Percentiles rank a stretch among this genome's conserved stretches.
These are phyloP conservation scores for Globisporangium paddicum DNA, from an alignment of 352 stramenopile species.

Conservation along the genomic window DNA sequence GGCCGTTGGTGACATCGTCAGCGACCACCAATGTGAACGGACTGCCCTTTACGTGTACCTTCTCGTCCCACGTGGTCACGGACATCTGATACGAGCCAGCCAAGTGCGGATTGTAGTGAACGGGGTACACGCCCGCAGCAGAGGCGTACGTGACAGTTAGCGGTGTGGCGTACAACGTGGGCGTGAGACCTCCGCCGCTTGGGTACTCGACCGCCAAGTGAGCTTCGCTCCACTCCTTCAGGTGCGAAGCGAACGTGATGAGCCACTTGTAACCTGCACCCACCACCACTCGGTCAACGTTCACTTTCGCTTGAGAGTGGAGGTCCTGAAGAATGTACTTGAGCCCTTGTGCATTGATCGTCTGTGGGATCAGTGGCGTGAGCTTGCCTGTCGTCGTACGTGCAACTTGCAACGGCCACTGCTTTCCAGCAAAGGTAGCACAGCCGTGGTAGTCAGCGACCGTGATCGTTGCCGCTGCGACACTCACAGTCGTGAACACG, in stretches of 20 bases:
- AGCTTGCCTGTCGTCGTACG: constrained; percentile 21
- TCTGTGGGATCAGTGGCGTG: constrained; percentile 59
- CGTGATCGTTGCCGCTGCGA: constrained; percentile 41
- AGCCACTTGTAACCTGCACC: constrained; percentile 65
- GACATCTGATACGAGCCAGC: constrained; percentile 86
- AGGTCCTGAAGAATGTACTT: constrained; percentile 69
- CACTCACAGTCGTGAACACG: constrained; percentile 48
- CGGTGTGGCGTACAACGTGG: constrained; percentile 40
- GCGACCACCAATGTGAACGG: constrained; percentile 83
- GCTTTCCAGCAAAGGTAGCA: constrained; percentile 30
- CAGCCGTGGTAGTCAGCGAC: constrained; percentile 60
- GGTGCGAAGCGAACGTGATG: constrained; percentile 91
- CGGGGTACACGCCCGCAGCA: constrained; percentile 81
- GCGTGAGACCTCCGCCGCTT: constrained; percentile 14
- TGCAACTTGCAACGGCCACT: constrained; percentile 38
- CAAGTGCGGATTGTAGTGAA: constrained; percentile 90
- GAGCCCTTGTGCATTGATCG: constrained; percentile 46
- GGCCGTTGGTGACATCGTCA: constrained; percentile 63
- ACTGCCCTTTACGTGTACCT: constrained; percentile 80
- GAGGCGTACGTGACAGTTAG: constrained; percentile 50
- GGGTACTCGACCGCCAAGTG: constrained; percentile 78
- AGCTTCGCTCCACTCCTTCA: constrained; percentile 65
- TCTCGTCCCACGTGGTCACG: constrained; percentile 70
- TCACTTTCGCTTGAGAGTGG: constrained; percentile 28
- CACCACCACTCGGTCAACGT: constrained; percentile 29